Conservation (phyloP, 192 early-diverging fungal genomes). For the Globomyces pollinis-pini region DNA sequence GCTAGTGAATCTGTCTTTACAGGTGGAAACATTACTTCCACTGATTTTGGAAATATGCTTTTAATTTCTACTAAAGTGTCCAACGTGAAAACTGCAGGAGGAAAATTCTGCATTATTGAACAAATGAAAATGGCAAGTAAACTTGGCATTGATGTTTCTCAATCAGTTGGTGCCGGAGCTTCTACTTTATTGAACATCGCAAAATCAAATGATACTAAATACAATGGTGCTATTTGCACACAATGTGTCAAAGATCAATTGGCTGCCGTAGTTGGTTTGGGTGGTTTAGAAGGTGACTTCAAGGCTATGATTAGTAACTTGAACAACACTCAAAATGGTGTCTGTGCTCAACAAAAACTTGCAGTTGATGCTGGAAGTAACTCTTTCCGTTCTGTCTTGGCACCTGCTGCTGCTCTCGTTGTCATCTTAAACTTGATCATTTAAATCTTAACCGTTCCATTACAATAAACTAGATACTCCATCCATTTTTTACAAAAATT, state of each 20-base stretch:
- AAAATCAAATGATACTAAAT: background rate
- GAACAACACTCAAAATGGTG: background rate
- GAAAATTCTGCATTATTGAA: background rate
- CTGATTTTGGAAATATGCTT: background rate
- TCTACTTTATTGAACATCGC: background rate
- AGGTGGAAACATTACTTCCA: background rate
- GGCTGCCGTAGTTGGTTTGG: background rate
- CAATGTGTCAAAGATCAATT: background rate
- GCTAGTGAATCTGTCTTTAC: background rate
- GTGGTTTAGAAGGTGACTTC: background rate
- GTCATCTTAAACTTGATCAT: too few relatives aligned
- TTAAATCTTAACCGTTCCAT: too few relatives aligned
- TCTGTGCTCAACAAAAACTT: background rate
- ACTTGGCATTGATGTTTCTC: background rate
- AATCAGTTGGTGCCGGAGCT: background rate
- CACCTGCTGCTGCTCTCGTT: background rate
- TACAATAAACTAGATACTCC: too few relatives aligned
- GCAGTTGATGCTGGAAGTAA: background rate
- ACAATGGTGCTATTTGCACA: background rate
- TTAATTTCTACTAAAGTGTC: background rate
- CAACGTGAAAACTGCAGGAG: background rate
- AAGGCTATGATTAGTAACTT: background rate
- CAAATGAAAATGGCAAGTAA: background rate
- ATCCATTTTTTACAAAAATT: too few relatives aligned
- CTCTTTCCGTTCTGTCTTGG: background rate